phyloP scores from a whole-genome alignment of 768 basidiomycete species.

The Pleurotus eryngii region DNA sequence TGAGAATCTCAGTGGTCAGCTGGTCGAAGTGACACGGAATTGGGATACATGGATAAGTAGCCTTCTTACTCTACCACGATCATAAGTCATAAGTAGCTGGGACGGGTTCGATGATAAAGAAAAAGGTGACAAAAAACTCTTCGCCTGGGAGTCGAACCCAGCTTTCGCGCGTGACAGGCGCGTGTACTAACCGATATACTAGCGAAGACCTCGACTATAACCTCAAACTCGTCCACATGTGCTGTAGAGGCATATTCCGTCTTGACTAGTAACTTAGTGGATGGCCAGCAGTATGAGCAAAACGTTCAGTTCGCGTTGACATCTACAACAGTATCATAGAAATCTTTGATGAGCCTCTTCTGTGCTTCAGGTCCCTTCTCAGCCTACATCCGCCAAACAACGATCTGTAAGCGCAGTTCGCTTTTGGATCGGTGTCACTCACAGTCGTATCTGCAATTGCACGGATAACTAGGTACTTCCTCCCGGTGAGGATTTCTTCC shows the following conservation, averaged over 20 bases:
- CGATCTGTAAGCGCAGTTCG: no score
- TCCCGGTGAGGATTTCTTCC: conserved; percentile 67
- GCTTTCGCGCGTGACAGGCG: conserved; percentile 10
- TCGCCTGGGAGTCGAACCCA: conserved; percentile 10
- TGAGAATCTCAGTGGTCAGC: conserved; percentile 15
- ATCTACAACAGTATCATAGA: conserved; percentile 81
- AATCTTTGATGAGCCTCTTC: conserved; percentile 76
- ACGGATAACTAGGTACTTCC: conserved; percentile 79
- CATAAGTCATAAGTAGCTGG: background rate
- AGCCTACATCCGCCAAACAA: conserved; percentile 19
- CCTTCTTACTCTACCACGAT: background rate
- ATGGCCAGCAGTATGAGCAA: background rate
- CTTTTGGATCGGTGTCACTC: conserved; percentile 14
- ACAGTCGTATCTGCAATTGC: conserved; percentile 61
- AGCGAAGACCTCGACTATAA: conserved; percentile 6
- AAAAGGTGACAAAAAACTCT: background rate
- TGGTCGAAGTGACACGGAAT: conserved; percentile 11
- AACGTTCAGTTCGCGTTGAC: conserved; percentile 46
- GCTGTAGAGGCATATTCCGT: background rate
- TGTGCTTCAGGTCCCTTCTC: conserved; percentile 75
- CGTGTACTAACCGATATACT: conserved; percentile 10
- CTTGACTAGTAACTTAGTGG: background rate
- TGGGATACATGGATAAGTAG: background rate
- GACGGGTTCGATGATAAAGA: background rate
- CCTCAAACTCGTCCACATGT: background rate